Evolutionary conservation across 1,284 basidiomycete genomes (phyloP).

Genomic region (Sanguinoderma infundibulare): DNA sequence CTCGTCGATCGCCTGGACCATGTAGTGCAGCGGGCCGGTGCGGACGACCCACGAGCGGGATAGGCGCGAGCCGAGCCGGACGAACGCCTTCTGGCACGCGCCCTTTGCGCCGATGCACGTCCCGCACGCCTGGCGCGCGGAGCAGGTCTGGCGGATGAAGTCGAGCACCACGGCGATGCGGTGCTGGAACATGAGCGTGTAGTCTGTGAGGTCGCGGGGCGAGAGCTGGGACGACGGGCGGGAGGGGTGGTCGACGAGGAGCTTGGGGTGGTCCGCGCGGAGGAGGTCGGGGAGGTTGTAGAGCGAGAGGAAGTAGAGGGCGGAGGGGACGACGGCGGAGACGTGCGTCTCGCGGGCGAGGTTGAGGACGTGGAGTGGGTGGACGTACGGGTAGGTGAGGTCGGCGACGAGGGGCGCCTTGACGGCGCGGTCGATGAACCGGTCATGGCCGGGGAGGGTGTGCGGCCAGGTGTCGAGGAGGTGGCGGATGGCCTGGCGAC

Average conservation of each 20-base stretch:
- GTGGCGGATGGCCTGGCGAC: constrained; percentile 50
- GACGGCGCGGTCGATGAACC: constrained; percentile 56
- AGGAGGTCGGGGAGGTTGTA: constrained; percentile 57
- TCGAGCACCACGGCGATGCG: constrained; percentile 54
- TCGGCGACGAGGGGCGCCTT: constrained; percentile 45
- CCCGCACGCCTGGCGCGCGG: constrained; percentile 35
- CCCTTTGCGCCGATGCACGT: constrained; percentile 27
- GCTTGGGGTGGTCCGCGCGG: constrained; percentile 56
- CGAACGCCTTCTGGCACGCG: constrained; percentile 48
- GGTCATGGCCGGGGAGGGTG: constrained; percentile 58
- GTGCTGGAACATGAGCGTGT: constrained; percentile 63
- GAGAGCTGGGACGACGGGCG: constrained; percentile 51
- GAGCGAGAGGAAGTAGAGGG: constrained; percentile 61
- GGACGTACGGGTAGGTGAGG: constrained; percentile 59
- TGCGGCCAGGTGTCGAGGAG: constrained; percentile 57
- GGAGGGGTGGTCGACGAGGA: constrained; percentile 52
- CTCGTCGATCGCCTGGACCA: constrained; percentile 51
- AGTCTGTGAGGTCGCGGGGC: constrained; percentile 47
- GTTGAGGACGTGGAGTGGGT: constrained; percentile 63
- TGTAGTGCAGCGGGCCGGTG: constrained; percentile 59
- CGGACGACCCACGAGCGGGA: constrained; percentile 55
- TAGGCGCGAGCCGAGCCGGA: constrained; percentile 46
- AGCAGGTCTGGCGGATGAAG: constrained; percentile 51
- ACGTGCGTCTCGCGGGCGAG: constrained; percentile 59
- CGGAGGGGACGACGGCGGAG: constrained; percentile 52